A percentile compares a stretch with the other conserved stretches of the same genome.
Evolutionary conservation across 768 basidiomycete genomes (phyloP).

Genomic region (Trametes cingulata): DNA sequence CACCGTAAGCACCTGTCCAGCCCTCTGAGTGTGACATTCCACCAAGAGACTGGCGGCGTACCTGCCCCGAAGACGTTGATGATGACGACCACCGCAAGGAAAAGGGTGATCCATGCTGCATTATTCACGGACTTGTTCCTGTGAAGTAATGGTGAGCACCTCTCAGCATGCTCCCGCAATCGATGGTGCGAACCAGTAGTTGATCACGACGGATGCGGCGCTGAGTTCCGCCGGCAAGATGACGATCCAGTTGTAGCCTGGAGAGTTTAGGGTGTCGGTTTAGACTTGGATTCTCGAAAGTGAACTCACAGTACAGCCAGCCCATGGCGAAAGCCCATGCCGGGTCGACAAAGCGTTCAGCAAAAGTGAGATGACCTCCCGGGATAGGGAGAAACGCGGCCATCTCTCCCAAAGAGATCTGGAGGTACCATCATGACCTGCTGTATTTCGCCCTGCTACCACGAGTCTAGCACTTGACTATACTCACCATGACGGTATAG

Average conservation of each 20-base stretch:
- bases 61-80: slow-evolving; percentile 48
- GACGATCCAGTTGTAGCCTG: slow-evolving; percentile 39
- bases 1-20: slow-evolving; percentile 45
- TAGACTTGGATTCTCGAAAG: too few relatives aligned
- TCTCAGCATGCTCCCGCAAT: neutral
- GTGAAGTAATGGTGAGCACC: too few relatives aligned
- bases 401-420: slow-evolving; percentile 46
- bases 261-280: neutral
- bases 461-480: too few relatives aligned
- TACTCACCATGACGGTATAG: slow-evolving; percentile 40
- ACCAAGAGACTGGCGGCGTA: neutral
- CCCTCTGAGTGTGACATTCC: neutral
- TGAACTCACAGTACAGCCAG: slow-evolving; percentile 40
- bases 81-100: slow-evolving; percentile 48
- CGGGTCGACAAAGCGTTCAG: slow-evolving; percentile 49
- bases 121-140: slow-evolving; percentile 36
- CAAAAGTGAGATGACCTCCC: slow-evolving; percentile 48
- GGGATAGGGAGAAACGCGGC: slow-evolving; percentile 45
- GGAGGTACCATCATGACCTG: neutral
- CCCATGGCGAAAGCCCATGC: slow-evolving; percentile 46
- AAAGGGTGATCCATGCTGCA: slow-evolving; percentile 55
- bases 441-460: too few relatives aligned
- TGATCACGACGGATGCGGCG: slow-evolving; percentile 52
- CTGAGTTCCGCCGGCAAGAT: slow-evolving; percentile 47
- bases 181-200: slow-evolving; percentile 45